These are phyloP conservation scores for Pseudofabraea citricarpa DNA, from an alignment of 2,329 filamentous ascomycete genomes.

Conservation along the genomic window DNA sequence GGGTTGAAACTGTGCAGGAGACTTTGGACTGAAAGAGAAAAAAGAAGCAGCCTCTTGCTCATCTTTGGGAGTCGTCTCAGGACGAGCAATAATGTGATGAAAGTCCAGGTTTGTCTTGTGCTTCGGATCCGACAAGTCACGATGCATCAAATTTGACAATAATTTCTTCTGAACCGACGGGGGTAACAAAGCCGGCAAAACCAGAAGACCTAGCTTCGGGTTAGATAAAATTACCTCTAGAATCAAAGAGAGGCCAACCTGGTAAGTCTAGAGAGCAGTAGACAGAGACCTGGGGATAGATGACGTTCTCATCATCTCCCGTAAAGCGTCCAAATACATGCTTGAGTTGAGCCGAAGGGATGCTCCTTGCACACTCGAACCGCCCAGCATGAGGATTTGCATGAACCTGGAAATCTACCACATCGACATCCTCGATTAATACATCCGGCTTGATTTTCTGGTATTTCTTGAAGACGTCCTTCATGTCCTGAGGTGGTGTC, in stretches of 20 bases:
- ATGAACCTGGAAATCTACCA: slow-evolving; percentile 48
- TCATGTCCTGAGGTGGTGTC: slow-evolving; percentile 67
- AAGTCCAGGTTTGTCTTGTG: slow-evolving; percentile 91
- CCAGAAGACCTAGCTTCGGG: slow-evolving; percentile 60
- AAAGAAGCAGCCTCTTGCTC: slow-evolving; percentile 38
- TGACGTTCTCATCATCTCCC: slow-evolving; percentile 15
- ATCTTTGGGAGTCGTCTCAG: slow-evolving; percentile 27
- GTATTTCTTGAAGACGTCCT: slow-evolving; percentile 70
- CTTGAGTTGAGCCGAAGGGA: slow-evolving; percentile 38
- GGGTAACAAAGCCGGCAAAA: slow-evolving; percentile 73
- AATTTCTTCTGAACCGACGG: slow-evolving; percentile 62
- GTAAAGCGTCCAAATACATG: slow-evolving; percentile 39
- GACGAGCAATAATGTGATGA: slow-evolving; percentile 69
- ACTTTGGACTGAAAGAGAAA: slow-evolving; percentile 45
- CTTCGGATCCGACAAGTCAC: slow-evolving; percentile 64
- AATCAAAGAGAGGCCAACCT: slow-evolving; percentile 43
- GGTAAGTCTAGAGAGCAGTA: slow-evolving; percentile 64
- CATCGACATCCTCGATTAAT: slow-evolving; percentile 47
- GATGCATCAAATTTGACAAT: slow-evolving; percentile 70
- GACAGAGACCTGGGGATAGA: too few species aligned
- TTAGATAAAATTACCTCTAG: slow-evolving; percentile 11
- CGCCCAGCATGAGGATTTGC: too few species aligned
- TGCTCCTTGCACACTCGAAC: slow-evolving; percentile 28
- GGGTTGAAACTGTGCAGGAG: slow-evolving; percentile 55
- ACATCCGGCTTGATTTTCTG: slow-evolving; percentile 52